These are phyloP conservation scores for Ophiostoma novo-ulmi DNA, from an alignment of 2,329 filamentous ascomycete genomes.

Conservation along the genomic window DNA sequence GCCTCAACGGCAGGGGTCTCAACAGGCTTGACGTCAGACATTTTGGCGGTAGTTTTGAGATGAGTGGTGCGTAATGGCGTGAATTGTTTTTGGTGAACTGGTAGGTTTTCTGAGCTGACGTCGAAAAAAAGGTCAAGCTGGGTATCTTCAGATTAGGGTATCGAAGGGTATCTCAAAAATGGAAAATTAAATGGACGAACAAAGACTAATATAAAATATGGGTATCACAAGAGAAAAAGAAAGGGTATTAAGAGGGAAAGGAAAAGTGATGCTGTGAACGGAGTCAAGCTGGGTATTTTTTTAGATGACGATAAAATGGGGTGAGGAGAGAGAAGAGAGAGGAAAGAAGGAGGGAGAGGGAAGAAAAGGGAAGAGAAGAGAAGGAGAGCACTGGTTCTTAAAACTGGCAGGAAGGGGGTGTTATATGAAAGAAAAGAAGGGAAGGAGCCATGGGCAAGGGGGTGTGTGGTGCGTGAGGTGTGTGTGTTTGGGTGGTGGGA, in stretches of 20 bases:
- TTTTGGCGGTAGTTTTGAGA: conserved; percentile 11
- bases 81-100: conserved; percentile 13
- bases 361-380: conserved; percentile 22
- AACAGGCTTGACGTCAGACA: conserved; percentile 36
- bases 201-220: conserved; percentile 28
- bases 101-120: neutral
- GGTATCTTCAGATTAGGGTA: conserved; percentile 28
- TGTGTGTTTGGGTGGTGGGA: conserved; percentile 13
- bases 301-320: conserved; percentile 17
- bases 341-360: conserved; percentile 23
- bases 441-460: conserved; percentile 25
- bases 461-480: conserved; percentile 8
- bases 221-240: conserved; percentile 36
- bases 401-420: conserved; percentile 24
- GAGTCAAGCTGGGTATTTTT: conserved; percentile 30
- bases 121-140: conserved; percentile 10
- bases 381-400: conserved; percentile 25
- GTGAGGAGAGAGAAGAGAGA: conserved; percentile 23
- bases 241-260: conserved; percentile 27
- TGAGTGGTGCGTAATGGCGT: neutral
- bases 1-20: conserved; percentile 28
- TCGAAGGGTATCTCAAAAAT: conserved; percentile 31
- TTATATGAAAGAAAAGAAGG: conserved; percentile 24
- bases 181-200: conserved; percentile 33
- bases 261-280: conserved; percentile 29